These are phyloP conservation scores for Komagataella kurtzmanii DNA, from an alignment of 805 yeast genomes.

Conservation along the genomic window DNA sequence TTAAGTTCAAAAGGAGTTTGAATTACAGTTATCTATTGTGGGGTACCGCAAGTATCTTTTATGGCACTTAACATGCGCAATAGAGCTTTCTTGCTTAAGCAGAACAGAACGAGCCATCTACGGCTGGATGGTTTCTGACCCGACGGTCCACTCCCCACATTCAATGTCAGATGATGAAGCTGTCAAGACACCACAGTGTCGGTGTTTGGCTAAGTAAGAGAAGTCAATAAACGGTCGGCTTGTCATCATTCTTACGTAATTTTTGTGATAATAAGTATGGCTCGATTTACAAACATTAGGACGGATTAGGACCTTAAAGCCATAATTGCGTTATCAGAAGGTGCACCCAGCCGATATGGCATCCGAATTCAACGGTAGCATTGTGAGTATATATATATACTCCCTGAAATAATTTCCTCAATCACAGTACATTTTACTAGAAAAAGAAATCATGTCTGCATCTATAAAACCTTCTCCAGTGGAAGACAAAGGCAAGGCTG, in stretches of 20 bases:
- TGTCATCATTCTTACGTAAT: background rate
- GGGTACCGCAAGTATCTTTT: no score
- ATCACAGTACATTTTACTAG: background rate
- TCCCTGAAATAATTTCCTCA: background rate
- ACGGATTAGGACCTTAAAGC: background rate
- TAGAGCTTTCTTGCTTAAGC: no score
- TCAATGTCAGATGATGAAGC: background rate
- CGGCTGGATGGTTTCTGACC: no score
- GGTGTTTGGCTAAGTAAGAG: background rate
- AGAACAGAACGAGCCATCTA: no score
- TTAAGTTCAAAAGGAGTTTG: no score
- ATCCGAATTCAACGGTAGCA: background rate
- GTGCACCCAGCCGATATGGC: background rate
- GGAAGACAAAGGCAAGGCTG: background rate
- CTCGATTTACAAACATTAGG: background rate
- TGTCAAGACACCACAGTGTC: background rate
- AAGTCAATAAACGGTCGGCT: background rate
- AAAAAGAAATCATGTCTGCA: background rate
- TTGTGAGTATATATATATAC: background rate
- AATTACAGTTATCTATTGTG: no score
- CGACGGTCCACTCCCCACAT: no score
- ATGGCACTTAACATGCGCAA: no score
- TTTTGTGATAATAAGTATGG: background rate
- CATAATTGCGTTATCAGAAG: background rate
- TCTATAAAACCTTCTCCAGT: background rate